phyloP scores from a whole-genome alignment of 2,329 filamentous ascomycete species.

The Aspergillus sp. region DNA sequence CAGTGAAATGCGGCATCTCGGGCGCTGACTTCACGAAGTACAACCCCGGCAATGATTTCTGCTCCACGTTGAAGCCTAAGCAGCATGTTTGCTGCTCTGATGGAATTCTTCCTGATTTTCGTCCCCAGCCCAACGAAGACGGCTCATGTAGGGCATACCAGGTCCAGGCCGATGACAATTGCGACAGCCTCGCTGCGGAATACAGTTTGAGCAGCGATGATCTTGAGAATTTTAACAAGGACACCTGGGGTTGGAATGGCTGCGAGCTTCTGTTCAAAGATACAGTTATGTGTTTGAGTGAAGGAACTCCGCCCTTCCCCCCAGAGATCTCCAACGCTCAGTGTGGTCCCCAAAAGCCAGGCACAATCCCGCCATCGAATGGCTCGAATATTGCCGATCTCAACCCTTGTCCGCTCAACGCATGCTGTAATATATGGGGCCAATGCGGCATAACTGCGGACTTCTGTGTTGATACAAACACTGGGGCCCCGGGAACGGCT shows the following conservation, averaged over 20 bases:
- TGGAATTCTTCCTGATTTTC: conserved; percentile 23
- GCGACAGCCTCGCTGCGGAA: conserved; percentile 26
- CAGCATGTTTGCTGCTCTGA: conserved; percentile 29
- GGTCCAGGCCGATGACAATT: conserved; percentile 36
- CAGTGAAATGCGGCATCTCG: conserved; percentile 16
- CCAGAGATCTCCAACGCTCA: conserved; percentile 38
- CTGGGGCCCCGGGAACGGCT: conserved; percentile 42
- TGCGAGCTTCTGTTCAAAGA: conserved; percentile 38
- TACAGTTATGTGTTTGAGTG: conserved; percentile 43
- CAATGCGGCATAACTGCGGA: conserved; percentile 47
- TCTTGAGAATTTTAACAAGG: conserved; percentile 43
- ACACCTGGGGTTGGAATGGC: conserved; percentile 50
- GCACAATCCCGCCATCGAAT: neutral
- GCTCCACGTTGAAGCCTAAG: conserved; percentile 24
- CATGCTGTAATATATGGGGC: conserved; percentile 3
- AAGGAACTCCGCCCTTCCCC: conserved; percentile 45
- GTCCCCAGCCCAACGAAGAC: conserved; percentile 39
- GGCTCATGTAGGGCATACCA: conserved; percentile 42
- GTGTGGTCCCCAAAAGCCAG: conserved; percentile 45
- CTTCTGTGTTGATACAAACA: conserved; percentile 42
- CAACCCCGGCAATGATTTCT: conserved; percentile 10
- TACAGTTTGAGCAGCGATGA: conserved; percentile 39
- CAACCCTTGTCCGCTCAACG: neutral
- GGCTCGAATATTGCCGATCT: neutral
- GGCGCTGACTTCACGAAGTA: conserved; percentile 14